These are phyloP conservation scores for Apodospora peruviana DNA, from an alignment of 495 filamentous ascomycete genomes.

Conservation along the genomic window DNA sequence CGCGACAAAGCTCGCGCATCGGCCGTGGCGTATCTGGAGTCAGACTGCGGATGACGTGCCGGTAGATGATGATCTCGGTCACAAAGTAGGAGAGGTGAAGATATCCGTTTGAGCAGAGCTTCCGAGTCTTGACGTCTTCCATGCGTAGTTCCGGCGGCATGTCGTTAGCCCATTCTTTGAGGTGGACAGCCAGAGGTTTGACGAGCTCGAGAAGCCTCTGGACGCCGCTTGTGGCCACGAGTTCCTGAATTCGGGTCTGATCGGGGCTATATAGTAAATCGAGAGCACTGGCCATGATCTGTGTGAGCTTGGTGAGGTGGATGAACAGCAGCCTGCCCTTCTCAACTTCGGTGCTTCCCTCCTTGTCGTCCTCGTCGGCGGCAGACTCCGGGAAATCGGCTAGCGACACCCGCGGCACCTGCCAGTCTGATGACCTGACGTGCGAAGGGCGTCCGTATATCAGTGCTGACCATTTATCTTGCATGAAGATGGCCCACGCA, in stretches of 20 bases:
- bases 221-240: slow-evolving; percentile 18
- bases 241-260: slow-evolving; percentile 8
- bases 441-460: slow-evolving; percentile 66
- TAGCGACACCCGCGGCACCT: slow-evolving; percentile 50
- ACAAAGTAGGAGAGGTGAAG: slow-evolving; percentile 64
- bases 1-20: slow-evolving; percentile 70
- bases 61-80: slow-evolving; percentile 61
- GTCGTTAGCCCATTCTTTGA: slow-evolving; percentile 55
- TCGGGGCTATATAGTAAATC: slow-evolving; percentile 46
- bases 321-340: slow-evolving; percentile 53
- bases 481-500: slow-evolving; percentile 70
- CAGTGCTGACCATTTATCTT: slow-evolving; percentile 71
- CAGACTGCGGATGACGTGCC: slow-evolving; percentile 55
- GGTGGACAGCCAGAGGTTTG: slow-evolving; percentile 56
- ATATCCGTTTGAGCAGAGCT: slow-evolving; percentile 47
- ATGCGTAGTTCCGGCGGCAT: slow-evolving; percentile 51
- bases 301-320: slow-evolving; percentile 54
- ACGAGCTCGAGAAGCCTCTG: slow-evolving; percentile 50
- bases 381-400: slow-evolving; percentile 55
- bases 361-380: slow-evolving; percentile 45
- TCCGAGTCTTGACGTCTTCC: slow-evolving; percentile 32
- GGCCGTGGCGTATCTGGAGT: slow-evolving; percentile 35
- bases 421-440: slow-evolving; percentile 59
- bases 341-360: slow-evolving; percentile 46
- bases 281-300: slow-evolving; percentile 57